Evolutionary conservation across 768 basidiomycete genomes (phyloP), one percentile per base, ranked within the genome.

Genomic region (Fomitopsis pulvina): DNA sequence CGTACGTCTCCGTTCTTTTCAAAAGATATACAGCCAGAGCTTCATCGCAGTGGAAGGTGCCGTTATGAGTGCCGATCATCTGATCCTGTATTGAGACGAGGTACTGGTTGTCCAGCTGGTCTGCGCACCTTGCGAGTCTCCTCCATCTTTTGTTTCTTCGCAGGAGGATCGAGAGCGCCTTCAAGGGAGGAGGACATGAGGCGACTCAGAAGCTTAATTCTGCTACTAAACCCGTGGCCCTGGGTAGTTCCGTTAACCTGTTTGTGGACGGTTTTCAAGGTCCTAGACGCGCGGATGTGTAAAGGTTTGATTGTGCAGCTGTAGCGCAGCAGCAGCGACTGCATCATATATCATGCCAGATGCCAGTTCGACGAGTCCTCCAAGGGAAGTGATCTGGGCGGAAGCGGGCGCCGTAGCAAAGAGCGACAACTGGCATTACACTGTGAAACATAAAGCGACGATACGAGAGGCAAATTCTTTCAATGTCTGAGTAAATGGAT

Each of bases 11-110:
- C 1, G 92, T 94, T 58, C 81, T 81, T 43, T 82, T 82, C 26
- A 99, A 74, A 55, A 99, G 76, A 66, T 85, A 93, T 16, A 95
- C 88, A 0, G 95, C 96, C 27, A 98, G 78, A 0, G 93, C 92
- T 70, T 99, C 95, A 60, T 99, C 95, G 66, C 92, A 94, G 60
- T 99, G 94, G 65, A 97, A 97, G 0, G 92, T 92, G 16, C 94
- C 94, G 51, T 87, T 91, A 67, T 97, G 93, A 1, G 94, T 96
- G 28, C 93, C 93, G 60, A 97, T 95, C 34, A 81, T 68, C 88
- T 92, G 6, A 14, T 22, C 22, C 16, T 14, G 9, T n/a, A 32
- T 10, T 25, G 24, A 20, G 37, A 30, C 29, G 28, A 38, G 37
- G 2, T 21, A 2, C n/a, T 21, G 7, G 18, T 9, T 16, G 34